phyloP scores from a whole-genome alignment of 257 asterid genomes.

The Solanum stenotomum region DNA sequence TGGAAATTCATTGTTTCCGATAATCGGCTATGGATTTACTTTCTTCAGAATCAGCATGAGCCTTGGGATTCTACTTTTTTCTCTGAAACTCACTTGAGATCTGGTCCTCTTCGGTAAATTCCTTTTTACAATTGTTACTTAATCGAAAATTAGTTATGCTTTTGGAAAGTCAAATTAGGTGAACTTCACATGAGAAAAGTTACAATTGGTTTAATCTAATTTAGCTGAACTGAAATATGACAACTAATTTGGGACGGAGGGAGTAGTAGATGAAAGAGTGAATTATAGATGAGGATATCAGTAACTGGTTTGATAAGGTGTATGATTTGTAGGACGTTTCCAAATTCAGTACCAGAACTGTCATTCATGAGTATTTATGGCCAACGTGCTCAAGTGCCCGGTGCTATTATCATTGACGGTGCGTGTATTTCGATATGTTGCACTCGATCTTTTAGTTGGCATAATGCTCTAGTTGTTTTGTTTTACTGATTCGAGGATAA shows the following conservation, averaged over 20 bases:
- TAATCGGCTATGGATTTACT: conserved; percentile 84
- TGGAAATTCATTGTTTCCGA: conserved; percentile 68
- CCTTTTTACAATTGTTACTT: not conserved
- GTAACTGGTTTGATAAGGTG: not conserved
- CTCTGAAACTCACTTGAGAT: conserved; percentile 68
- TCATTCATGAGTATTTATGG: conserved; percentile 81
- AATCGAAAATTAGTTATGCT: not conserved
- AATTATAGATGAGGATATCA: not conserved
- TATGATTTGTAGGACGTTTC: conserved; percentile 50
- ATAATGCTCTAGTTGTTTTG: not conserved
- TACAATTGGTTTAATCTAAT: not conserved
- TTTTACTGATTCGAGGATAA: not conserved
- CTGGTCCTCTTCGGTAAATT: conserved; percentile 75
- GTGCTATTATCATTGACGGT: conserved; percentile 90
- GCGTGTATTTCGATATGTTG: conserved; percentile 6
- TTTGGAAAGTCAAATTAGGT: not conserved
- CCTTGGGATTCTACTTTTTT: conserved; percentile 82
- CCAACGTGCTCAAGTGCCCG: conserved; percentile 74
- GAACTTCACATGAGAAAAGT: not conserved
- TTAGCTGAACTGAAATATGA: not conserved
- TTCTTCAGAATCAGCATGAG: conserved; percentile 70
- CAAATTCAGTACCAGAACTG: conserved; percentile 61
- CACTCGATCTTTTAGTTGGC: not conserved
- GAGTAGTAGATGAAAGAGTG: not conserved
- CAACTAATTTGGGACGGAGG: not conserved